A percentile compares a stretch with the other conserved stretches of the same genome.
Evolutionary conservation across 345 rosid genomes (phyloP).

Genomic region (Angophora floribunda): DNA sequence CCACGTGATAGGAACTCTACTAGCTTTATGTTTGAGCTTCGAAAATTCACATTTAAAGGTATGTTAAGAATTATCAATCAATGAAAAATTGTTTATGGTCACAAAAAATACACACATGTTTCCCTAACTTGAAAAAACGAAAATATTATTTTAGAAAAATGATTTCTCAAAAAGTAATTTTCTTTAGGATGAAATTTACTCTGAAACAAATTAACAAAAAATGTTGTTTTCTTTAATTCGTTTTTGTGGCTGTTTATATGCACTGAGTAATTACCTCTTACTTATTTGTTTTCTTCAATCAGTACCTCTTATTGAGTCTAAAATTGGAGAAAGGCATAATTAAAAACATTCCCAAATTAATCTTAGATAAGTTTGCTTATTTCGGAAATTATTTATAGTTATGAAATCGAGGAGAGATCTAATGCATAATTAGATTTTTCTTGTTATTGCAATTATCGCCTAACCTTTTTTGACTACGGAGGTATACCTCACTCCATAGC

Average conservation of each 20-base stretch:
- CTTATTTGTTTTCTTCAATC: background rate
- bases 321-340: background rate
- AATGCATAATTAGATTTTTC: background rate
- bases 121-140: background rate
- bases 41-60: background rate
- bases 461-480: background rate
- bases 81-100: background rate
- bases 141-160: background rate
- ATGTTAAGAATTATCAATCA: no score
- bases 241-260: background rate
- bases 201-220: background rate
- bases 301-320: background rate
- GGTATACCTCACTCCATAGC: background rate
- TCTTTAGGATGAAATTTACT: background rate
- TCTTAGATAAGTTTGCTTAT: background rate
- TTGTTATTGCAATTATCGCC: background rate
- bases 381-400: background rate
- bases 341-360: background rate
- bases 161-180: background rate
- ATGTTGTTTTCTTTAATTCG: background rate
- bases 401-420: background rate
- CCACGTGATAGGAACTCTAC: background rate
- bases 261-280: background rate
- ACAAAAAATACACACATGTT: background rate
- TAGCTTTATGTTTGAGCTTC: fast-evolving